Conservation (phyloP, 768 basidiomycete genomes). For the Suillus subluteus region DNA sequence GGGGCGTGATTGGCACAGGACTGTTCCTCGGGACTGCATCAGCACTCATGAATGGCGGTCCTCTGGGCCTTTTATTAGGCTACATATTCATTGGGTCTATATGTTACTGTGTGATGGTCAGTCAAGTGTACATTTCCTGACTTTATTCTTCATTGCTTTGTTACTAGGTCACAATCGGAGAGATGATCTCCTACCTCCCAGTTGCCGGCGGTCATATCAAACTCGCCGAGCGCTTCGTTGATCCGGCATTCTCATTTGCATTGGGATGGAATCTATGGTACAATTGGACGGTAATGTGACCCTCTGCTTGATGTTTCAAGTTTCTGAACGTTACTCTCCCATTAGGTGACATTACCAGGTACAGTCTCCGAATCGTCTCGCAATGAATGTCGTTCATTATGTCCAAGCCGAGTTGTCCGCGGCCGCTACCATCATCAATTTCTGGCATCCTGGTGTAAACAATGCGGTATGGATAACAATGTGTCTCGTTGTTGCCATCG, state of each 20-base stretch:
- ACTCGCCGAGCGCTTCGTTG: slow-evolving; percentile 51
- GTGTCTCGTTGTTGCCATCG: slow-evolving; percentile 52
- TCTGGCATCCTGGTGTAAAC: slow-evolving; percentile 44
- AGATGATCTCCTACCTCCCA: slow-evolving; percentile 51
- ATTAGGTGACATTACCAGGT: slow-evolving; percentile 32
- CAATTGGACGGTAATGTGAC: slow-evolving; percentile 33
- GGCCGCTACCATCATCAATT: slow-evolving; percentile 52
- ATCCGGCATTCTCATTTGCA: slow-evolving; percentile 48
- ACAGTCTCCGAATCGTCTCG: not conserved
- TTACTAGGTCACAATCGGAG: slow-evolving; percentile 37
- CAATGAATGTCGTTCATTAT: slow-evolving; percentile 13
- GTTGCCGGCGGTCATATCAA: slow-evolving; percentile 50
- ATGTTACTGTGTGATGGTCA: slow-evolving; percentile 44
- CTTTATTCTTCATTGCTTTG: not conserved
- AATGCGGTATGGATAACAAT: slow-evolving; percentile 57
- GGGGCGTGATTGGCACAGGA: slow-evolving; percentile 47
- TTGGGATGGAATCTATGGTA: slow-evolving; percentile 49
- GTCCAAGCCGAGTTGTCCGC: slow-evolving; percentile 50
- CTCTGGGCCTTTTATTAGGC: slow-evolving; percentile 48
- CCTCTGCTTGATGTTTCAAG: slow-evolving; percentile 13
- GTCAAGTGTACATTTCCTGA: slow-evolving; percentile 25
- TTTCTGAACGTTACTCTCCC: not conserved
- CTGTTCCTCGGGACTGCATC: slow-evolving; percentile 39
- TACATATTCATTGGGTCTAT: slow-evolving; percentile 42
- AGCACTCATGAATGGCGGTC: slow-evolving; percentile 45